Conservation (phyloP, 257 asterid species). For the Przewalskia tangutica region DNA sequence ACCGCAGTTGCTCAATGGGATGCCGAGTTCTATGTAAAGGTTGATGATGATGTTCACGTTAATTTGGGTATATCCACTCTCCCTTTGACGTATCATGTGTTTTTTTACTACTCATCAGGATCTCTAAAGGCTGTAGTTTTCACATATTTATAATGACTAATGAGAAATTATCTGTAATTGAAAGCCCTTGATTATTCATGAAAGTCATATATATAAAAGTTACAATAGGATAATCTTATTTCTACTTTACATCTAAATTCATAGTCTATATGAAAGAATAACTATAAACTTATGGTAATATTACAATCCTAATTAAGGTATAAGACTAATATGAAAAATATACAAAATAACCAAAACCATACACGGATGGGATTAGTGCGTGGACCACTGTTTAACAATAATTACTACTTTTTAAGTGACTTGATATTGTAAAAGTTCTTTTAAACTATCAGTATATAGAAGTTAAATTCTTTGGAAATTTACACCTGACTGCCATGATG, state of each 20-base stretch:
- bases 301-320: no score
- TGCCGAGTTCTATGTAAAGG: constrained; percentile 70
- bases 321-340: no score
- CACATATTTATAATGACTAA: neutral
- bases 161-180: neutral
- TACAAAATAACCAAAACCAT: no score
- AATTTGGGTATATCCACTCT: constrained; percentile 43
- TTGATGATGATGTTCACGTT: constrained; percentile 85
- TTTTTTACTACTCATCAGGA: neutral
- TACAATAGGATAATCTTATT: no score
- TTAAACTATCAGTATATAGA: neutral
- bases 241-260: no score
- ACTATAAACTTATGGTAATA: no score
- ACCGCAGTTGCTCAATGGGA: constrained; percentile 67
- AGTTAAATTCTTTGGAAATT: neutral
- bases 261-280: no score
- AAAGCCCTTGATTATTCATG: no score
- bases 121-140: neutral
- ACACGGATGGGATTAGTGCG: no score
- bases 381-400: no score
- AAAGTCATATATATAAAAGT: no score
- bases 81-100: neutral
- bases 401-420: neutral
- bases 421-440: neutral
- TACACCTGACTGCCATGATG: neutral